phyloP scores from a whole-genome alignment of 1,139 yeast genomes.

The Taiozyma sp. region DNA sequence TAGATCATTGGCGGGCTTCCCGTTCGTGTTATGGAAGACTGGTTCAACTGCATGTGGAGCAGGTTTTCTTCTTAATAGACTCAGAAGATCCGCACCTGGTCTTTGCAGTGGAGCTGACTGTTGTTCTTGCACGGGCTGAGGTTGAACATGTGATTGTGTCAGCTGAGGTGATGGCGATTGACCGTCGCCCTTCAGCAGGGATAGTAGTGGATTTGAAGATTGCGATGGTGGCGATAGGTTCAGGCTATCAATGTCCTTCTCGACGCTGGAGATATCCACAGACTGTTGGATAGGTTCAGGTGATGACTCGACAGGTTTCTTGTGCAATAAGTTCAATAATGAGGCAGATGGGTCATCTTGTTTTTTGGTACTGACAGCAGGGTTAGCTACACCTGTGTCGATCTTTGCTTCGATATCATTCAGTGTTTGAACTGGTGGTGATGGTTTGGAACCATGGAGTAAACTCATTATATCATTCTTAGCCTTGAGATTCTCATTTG shows the following conservation, averaged over 20 bases:
- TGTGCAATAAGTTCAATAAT: slow-evolving; percentile 3
- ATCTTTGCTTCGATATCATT: slow-evolving; percentile 4
- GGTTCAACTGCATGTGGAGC: slow-evolving; percentile 3
- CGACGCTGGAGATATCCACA: not conserved
- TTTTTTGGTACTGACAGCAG: not conserved
- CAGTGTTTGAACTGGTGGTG: not conserved
- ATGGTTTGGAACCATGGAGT: not conserved
- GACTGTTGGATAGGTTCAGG: not conserved
- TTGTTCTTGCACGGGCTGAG: not conserved
- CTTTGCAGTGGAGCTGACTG: not conserved
- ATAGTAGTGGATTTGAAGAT: slow-evolving; percentile 21
- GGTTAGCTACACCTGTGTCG: not conserved
- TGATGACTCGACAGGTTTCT: not conserved
- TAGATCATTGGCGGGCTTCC: slow-evolving; percentile 19
- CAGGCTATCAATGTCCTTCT: not conserved
- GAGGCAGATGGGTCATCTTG: slow-evolving; percentile 2
- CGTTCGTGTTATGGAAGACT: slow-evolving; percentile 5
- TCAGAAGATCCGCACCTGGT: slow-evolving; percentile 6
- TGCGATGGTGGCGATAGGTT: not conserved
- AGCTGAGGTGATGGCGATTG: not conserved
- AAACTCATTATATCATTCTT: slow-evolving; percentile 1
- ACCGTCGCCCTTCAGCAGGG: slow-evolving; percentile 14
- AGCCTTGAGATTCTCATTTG: not conserved
- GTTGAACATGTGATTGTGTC: not conserved
- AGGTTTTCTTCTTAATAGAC: slow-evolving; percentile 9